Percentiles rank a stretch among this genome's conserved stretches.
Evolutionary conservation across 2,329 filamentous ascomycete genomes (phyloP).

Genomic region (Aspergillus transmontanensis): DNA sequence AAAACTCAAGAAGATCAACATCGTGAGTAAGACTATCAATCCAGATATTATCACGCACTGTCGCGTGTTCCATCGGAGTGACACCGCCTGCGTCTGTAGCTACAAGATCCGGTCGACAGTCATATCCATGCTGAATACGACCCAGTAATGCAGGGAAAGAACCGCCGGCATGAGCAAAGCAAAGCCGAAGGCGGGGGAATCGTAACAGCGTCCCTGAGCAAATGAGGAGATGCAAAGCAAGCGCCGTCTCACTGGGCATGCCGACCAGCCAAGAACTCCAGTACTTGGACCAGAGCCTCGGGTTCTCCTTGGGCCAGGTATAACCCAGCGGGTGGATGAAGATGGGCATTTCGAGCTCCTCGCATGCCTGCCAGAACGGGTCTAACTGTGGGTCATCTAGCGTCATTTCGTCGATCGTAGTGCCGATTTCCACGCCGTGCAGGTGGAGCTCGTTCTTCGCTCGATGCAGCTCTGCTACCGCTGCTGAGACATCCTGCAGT

Average conservation of each 20-base stretch:
- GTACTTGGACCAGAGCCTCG: constrained; percentile 20
- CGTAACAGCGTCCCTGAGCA: constrained; percentile 19
- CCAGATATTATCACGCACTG: constrained; percentile 14
- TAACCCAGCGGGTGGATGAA: constrained; percentile 26
- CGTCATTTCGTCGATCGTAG: constrained; percentile 13
- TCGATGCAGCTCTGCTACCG: constrained; percentile 15
- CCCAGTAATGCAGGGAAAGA: constrained; percentile 20
- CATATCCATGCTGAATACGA: constrained; percentile 22
- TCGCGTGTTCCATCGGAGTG: constrained; percentile 14
- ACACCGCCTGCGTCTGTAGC: constrained; percentile 11
- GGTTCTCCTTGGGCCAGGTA: constrained; percentile 20
- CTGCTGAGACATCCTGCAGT: constrained; percentile 15
- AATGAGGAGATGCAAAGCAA: constrained; percentile 17
- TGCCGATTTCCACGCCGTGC: constrained; percentile 22
- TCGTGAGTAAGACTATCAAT: constrained; percentile 22
- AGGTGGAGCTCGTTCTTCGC: constrained; percentile 14
- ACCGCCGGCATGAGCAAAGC: constrained; percentile 23
- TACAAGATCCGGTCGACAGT: constrained; percentile 17
- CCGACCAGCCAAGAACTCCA: constrained; percentile 24
- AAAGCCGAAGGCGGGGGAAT: constrained; percentile 18
- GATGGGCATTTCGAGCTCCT: constrained; percentile 20
- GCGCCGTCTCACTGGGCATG: constrained; percentile 23
- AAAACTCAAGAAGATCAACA: constrained; percentile 19
- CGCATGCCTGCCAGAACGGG: constrained; percentile 20
- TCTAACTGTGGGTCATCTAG: constrained; percentile 18